Conservation (phyloP, 192 early-diverging fungal genomes). For the Backusella circina region DNA sequence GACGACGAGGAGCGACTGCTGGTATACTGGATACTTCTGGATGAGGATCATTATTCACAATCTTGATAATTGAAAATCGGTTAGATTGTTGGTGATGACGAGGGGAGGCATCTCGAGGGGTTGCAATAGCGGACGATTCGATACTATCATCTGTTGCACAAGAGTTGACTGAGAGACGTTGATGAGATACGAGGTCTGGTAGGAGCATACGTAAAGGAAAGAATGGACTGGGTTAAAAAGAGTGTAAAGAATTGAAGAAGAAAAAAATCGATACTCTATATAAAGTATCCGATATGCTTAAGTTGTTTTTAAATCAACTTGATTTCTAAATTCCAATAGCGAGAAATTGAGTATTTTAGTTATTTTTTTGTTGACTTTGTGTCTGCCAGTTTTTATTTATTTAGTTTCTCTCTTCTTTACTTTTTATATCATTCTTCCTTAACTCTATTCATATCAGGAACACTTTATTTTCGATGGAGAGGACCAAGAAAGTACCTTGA, state of each 20-base stretch:
- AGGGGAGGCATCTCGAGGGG: constrained; percentile 21
- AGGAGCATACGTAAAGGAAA: background rate
- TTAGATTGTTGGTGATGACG: background rate
- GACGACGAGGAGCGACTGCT: background rate
- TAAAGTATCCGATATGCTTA: background rate
- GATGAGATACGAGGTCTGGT: background rate
- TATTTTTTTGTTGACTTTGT: background rate
- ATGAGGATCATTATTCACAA: constrained; percentile 10
- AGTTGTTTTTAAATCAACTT: background rate
- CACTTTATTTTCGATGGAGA: background rate
- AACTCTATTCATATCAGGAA: background rate
- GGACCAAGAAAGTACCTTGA: background rate
- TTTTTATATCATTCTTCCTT: background rate
- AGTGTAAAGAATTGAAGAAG: background rate
- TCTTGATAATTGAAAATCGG: constrained; percentile 13
- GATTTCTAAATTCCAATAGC: background rate
- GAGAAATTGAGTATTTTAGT: background rate
- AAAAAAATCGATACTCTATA: background rate
- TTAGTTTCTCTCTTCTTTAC: background rate
- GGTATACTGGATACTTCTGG: background rate
- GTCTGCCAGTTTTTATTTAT: background rate
- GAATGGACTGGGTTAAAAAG: background rate
- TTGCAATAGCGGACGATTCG: constrained; percentile 15
- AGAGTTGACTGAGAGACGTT: constrained; percentile 10
- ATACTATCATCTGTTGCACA: constrained; percentile 22